phyloP scores from a whole-genome alignment of 345 rosid genomes.

The Carallia brachiata region DNA sequence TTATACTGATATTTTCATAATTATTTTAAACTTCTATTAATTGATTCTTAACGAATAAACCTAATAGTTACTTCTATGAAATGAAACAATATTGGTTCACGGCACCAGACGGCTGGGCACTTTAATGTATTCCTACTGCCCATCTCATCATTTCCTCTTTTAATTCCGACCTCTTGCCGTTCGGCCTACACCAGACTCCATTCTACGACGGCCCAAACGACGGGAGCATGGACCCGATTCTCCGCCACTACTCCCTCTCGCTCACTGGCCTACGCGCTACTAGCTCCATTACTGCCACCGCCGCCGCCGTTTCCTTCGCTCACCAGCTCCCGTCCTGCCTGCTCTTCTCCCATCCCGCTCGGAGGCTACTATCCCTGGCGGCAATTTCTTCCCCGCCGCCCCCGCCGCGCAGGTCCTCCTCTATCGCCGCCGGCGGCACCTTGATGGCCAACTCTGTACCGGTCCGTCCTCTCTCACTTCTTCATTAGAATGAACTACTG shows the following conservation, averaged over 20 bases:
- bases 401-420: slow-evolving; percentile 28
- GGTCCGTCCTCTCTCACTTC: slow-evolving; percentile 35
- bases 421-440: slow-evolving; percentile 37
- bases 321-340: slow-evolving; percentile 32
- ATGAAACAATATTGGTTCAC: no score
- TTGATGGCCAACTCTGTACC: slow-evolving; percentile 54
- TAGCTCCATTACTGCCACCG: slow-evolving; percentile 15
- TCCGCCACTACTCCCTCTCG: slow-evolving; percentile 27
- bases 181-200: no score
- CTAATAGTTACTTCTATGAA: no score
- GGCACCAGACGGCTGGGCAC: no score
- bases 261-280: slow-evolving; percentile 36
- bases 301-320: slow-evolving; percentile 10
- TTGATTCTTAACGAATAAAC: no score
- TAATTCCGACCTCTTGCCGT: no score
- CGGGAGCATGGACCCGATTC: slow-evolving; percentile 43
- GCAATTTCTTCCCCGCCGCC: slow-evolving; percentile 16
- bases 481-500: background rate
- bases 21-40: no score
- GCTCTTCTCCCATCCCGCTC: slow-evolving; percentile 26
- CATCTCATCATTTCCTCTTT: background rate
- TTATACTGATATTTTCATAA: no score
- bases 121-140: no score
- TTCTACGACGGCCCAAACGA: background rate
- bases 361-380: slow-evolving; percentile 9